A percentile compares a stretch with the other conserved stretches of the same genome.
Evolutionary conservation across 2,329 filamentous ascomycete genomes (phyloP).

Genomic region (Aspergillus sp.): DNA sequence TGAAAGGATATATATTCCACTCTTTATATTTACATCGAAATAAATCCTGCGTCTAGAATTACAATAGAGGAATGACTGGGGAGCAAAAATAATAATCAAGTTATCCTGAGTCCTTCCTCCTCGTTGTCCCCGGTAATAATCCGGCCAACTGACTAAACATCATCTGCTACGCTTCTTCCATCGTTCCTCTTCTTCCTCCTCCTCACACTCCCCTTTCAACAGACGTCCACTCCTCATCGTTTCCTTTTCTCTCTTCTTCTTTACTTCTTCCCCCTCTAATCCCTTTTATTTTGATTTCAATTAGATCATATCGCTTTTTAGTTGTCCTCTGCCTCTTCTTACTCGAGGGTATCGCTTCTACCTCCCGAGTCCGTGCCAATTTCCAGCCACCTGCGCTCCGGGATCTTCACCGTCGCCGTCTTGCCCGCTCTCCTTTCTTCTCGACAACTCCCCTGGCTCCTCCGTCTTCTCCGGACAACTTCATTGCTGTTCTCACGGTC

Average conservation of each 20-base stretch:
- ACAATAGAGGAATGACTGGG: too few species aligned
- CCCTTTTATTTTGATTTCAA: background rate
- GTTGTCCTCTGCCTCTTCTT: background rate
- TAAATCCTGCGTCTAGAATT: too few species aligned
- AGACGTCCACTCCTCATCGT: background rate
- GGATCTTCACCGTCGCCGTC: too few species aligned
- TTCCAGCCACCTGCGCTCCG: slow-evolving; percentile 28
- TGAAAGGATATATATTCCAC: too few species aligned
- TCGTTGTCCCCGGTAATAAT: background rate
- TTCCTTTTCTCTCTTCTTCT: background rate
- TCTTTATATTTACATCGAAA: too few species aligned
- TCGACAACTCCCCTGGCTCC: background rate
- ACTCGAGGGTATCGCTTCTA: too few species aligned
- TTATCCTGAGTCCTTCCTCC: background rate
- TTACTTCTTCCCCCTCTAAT: background rate
- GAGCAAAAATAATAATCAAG: background rate
- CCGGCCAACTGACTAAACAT: background rate
- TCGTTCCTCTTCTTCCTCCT: slow-evolving; percentile 14
- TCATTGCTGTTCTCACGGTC: slow-evolving; percentile 21
- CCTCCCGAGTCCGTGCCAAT: too few species aligned
- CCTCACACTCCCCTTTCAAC: slow-evolving; percentile 13
- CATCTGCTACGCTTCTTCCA: background rate
- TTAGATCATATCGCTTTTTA: background rate
- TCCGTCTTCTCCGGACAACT: slow-evolving; percentile 5
- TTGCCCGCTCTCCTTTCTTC: background rate